A percentile compares a stretch with the other conserved stretches of the same genome.
Conservation (phyloP, 306 rosid species). For the Senna tora region DNA sequence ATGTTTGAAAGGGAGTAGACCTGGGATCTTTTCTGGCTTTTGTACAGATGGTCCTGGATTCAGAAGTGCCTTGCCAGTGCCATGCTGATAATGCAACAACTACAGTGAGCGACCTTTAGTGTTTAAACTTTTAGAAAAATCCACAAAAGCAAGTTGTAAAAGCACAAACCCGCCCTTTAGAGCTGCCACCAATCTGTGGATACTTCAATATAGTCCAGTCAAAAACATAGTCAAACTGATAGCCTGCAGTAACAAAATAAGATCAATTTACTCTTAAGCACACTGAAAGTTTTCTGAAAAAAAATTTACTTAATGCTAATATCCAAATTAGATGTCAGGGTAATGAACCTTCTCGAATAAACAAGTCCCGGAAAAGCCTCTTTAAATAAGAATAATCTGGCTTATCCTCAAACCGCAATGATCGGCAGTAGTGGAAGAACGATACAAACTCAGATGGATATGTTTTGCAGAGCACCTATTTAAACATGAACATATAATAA, state of each 20-base stretch:
- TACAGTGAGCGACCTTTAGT: constrained; percentile 42
- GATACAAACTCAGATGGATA: constrained; percentile 93
- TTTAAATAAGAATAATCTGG: constrained; percentile 97
- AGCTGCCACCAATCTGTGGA: constrained; percentile 70
- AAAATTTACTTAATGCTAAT: constrained; percentile 19
- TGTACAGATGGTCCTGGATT: constrained; percentile 64
- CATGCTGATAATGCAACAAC: constrained; percentile 55
- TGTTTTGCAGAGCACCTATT: constrained; percentile 91
- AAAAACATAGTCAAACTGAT: constrained; percentile 86
- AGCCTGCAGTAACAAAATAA: constrained; percentile 58
- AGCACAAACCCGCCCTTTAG: constrained; percentile 74
- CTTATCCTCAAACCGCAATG: constrained; percentile 97
- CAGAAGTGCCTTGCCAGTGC: constrained; percentile 73
- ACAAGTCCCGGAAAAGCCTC: constrained; percentile 93
- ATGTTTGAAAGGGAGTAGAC: constrained; percentile 47
- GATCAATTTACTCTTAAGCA: constrained; percentile 22
- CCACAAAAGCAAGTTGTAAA: constrained; percentile 21
- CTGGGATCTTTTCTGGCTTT: constrained; percentile 79
- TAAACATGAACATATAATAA: constrained; percentile 40
- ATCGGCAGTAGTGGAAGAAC: constrained; percentile 94
- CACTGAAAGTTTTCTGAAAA: constrained; percentile 5
- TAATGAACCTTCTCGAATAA: constrained; percentile 86
- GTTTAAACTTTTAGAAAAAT: constrained; percentile 26
- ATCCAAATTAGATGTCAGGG: constrained; percentile 8
- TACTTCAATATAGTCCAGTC: constrained; percentile 92